These are phyloP conservation scores for Ophiocordyceps robertsii DNA, from an alignment of 2,329 filamentous ascomycete species.

Conservation along the genomic window DNA sequence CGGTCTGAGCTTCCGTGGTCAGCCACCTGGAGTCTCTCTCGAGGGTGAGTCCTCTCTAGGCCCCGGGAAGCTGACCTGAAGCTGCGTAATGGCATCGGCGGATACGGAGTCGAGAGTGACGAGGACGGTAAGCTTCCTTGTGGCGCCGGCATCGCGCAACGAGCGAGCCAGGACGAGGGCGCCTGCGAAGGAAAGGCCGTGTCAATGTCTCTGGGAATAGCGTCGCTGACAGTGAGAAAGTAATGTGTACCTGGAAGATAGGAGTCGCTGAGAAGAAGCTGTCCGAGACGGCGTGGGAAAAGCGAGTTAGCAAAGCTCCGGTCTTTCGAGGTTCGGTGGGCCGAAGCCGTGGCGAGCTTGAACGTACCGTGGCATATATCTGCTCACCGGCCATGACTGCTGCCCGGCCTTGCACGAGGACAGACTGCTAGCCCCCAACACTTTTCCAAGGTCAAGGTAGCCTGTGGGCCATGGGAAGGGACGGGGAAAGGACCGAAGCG, in stretches of 20 bases:
- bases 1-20: constrained; percentile 32
- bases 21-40: not conserved
- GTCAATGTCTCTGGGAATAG: not conserved
- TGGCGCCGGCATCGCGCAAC: constrained; percentile 76
- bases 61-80: constrained; percentile 45
- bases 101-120: constrained; percentile 72
- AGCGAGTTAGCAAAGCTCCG: constrained; percentile 2
- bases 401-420: constrained; percentile 16
- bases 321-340: too few relatives aligned
- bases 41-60: not conserved
- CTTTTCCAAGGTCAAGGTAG: too few relatives aligned
- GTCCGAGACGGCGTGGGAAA: constrained; percentile 3
- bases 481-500: too few relatives aligned
- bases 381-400: constrained; percentile 23
- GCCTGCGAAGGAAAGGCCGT: constrained; percentile 37
- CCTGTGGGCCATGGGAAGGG: too few relatives aligned
- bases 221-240: not conserved
- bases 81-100: constrained; percentile 59
- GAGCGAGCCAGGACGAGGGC: constrained; percentile 91
- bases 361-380: constrained; percentile 43
- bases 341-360: too few relatives aligned
- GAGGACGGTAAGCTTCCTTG: constrained; percentile 73
- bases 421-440: too few relatives aligned
- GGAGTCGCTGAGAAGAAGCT: constrained; percentile 85
- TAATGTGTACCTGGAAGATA: constrained; percentile 72